Evolutionary conservation across 2,329 filamentous ascomycete species (phyloP), one percentile per base, ranked within the genome.

Genomic region (Onygenales sp.): DNA sequence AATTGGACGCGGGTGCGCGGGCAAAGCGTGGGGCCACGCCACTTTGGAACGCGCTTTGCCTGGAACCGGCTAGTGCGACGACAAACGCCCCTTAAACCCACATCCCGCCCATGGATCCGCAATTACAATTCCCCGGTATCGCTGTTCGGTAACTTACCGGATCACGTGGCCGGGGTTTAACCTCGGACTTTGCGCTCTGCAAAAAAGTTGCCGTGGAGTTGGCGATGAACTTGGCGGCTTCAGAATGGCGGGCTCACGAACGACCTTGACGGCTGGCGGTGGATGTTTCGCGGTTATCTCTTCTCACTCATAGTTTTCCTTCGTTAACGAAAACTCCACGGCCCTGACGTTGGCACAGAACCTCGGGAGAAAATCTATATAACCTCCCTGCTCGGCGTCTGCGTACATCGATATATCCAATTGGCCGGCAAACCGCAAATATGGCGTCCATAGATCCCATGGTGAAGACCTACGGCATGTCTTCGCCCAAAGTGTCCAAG

Each of bases 401-500:
- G 17, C 17, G 8, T 8, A 2, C 14, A 42, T 8, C n/a, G 14
- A 13, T 17, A 14, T 14, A 17, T 14, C 7, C 40, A 42, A 42
- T 42, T 42, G 40, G 3, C 40, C 7, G 7, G 17, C 3, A 27
- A n/a, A 14, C 44, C 44, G 14, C 7, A 33, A 43, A 44, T 31
- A 72, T 71, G 70, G 58, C 67, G 13, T 64, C 67, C 51, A 57
- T 67, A 46, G 67, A 72, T 42, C 62, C 67, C 3, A 61, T 69
- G 49, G 62, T 63, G 43, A 56, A 60, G 43, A 60, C 62, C n/a
- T 62, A 61, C 50, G 56, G 56, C 44, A 56, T 49, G 42, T 42
- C 51, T 17, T n/a, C 14, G 8, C 54, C 51, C 14, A 42, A 53
- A 33, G 71, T 90, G 55, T 93, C 88, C 21, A 74, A 75, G 56